Evolutionary conservation across 2,329 filamentous ascomycete species (phyloP).

Genomic region (Neoarthrinium moseri): DNA sequence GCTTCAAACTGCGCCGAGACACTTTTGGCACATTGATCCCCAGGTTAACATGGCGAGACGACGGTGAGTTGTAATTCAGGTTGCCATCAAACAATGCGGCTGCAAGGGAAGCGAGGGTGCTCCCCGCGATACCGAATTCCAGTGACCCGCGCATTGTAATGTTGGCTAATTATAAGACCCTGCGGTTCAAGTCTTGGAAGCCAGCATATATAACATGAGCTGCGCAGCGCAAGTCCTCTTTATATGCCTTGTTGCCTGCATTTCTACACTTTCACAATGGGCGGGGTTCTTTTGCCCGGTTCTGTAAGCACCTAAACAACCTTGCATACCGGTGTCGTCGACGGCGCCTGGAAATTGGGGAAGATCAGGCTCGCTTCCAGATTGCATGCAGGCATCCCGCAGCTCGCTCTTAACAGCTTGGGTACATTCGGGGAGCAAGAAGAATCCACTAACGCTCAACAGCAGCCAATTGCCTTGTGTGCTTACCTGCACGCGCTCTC

Average conservation of each 20-base stretch:
- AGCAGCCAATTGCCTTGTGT: background rate
- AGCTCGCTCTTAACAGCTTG: too few species aligned
- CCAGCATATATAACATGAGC: background rate
- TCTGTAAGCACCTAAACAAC: background rate
- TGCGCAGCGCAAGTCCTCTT: too few species aligned
- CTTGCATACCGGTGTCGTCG: background rate
- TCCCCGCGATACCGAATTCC: background rate
- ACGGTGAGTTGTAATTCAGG: constrained; percentile 68
- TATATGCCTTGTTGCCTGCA: too few species aligned
- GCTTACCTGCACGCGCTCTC: background rate
- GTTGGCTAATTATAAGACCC: background rate
- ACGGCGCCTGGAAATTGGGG: background rate
- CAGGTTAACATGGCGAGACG: constrained; percentile 59
- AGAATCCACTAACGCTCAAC: background rate
- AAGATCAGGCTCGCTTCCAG: background rate
- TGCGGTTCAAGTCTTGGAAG: background rate
- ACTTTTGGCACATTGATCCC: constrained; percentile 65
- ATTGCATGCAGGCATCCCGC: too few species aligned
- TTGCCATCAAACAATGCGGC: constrained; percentile 39
- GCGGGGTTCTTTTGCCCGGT: background rate
- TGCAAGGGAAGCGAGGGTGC: background rate
- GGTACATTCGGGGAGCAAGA: background rate
- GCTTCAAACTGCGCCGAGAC: constrained; percentile 48
- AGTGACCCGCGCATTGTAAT: background rate
- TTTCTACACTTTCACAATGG: too few species aligned